These are phyloP conservation scores for Berberis vulgaris DNA, from an alignment of 164 flowering plant species.

Conservation along the genomic window DNA sequence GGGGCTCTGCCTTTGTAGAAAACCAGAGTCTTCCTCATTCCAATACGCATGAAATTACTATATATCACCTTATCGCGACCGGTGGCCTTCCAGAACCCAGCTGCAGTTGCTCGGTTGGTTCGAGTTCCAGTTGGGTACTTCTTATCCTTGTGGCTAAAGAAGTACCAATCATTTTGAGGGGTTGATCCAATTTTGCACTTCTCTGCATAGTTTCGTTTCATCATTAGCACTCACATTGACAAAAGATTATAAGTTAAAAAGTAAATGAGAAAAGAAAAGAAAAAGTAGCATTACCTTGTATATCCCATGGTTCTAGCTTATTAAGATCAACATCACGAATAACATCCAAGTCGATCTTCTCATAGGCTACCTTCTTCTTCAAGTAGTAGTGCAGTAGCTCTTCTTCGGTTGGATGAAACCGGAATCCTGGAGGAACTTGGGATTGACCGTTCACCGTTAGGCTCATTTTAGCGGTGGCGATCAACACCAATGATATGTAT, in stretches of 20 bases:
- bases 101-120: conserved; percentile 82
- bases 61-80: conserved; percentile 90
- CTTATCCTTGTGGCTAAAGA: conserved; percentile 94
- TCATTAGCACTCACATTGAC: not conserved
- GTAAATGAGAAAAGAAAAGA: not conserved
- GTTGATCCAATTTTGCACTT: conserved; percentile 84
- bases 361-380: conserved; percentile 66
- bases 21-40: conserved; percentile 85
- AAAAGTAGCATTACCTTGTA: conserved; percentile 50
- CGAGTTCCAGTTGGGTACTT: conserved; percentile 87
- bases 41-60: conserved; percentile 55
- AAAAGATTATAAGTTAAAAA: not conserved
- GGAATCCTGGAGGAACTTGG: conserved; percentile 84
- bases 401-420: conserved; percentile 93
- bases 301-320: conserved; percentile 95
- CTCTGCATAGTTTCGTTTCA: conserved; percentile 29
- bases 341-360: conserved; percentile 83
- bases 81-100: conserved; percentile 96
- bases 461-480: conserved; percentile 32
- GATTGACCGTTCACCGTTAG: conserved; percentile 68
- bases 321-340: conserved; percentile 89
- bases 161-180: conserved; percentile 93
- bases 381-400: conserved; percentile 87
- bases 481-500: not conserved
- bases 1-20: conserved; percentile 92